These are phyloP conservation scores for Prunus padus DNA, from an alignment of 306 rosid genomes.

Conservation along the genomic window DNA sequence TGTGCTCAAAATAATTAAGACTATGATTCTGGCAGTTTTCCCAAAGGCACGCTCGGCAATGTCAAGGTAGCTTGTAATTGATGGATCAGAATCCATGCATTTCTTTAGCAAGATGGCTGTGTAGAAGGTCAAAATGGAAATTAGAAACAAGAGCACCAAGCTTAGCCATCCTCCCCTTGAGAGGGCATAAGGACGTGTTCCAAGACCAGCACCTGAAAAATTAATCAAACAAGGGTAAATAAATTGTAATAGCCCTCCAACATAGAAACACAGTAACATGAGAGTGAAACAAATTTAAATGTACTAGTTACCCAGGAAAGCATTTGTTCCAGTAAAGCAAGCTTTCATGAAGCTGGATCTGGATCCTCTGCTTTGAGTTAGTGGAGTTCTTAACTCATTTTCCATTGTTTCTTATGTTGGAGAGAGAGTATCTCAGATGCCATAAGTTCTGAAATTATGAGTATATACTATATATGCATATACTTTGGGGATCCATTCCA, in stretches of 20 bases:
- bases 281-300: background rate
- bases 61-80: constrained; percentile 8
- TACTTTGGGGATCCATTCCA: no score
- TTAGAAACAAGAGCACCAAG: background rate
- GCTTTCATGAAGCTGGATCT: constrained; percentile 4
- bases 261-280: background rate
- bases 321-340: constrained; percentile 17
- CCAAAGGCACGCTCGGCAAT: constrained; percentile 13
- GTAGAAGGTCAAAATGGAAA: constrained; percentile 3
- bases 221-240: background rate
- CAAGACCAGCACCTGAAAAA: constrained; percentile 15
- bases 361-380: constrained; percentile 1
- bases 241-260: no score
- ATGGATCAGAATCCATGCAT: constrained; percentile 15
- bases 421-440: no score
- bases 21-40: background rate
- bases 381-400: background rate
- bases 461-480: no score
- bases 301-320: background rate
- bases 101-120: constrained; percentile 6
- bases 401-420: background rate
- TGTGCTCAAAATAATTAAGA: background rate
- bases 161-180: constrained; percentile 20
- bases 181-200: constrained; percentile 15
- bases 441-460: no score